Evolutionary conservation across 257 asterid species (phyloP), one percentile per base, ranked within the genome.

Genomic region (Eustoma russellianum): DNA sequence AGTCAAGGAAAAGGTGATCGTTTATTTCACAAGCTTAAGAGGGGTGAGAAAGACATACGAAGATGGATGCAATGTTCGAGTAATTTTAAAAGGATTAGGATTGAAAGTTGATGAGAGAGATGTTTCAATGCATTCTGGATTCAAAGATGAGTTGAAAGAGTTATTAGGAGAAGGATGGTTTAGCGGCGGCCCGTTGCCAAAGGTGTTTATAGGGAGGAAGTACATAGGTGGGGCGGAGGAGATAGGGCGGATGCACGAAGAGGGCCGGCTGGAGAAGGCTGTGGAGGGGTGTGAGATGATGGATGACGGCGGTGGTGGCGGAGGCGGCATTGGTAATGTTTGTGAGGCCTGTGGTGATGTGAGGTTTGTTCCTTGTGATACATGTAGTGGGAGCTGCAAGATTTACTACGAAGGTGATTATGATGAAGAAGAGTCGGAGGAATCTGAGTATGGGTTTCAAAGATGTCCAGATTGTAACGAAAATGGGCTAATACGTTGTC

Each of bases 31-130:
- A 0, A 92, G 93, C 67, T 65, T 92, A 6, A 73, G 99, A 58
- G 97, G 95, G 7, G 94, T 92, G 50, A 69, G 99, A 73, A 92
- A 85, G 72, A 92, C 99, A 1, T 83, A 79, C 61, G 99, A 92
- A 79, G 97, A 88, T 76, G 85, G 95, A 52, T 85, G 97, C 28
- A 68, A 80, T n/a, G 99, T 92, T 30, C 63, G 91, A 35, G 81
- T 75, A 10, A 79, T 85, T 1, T 33, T 92, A 3, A 85, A 88
- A 49, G 97, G 90, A 38, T 46, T 85, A 24, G 82, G 94, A 1
- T 83, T 88, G 33, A 79, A 69, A 63, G 63, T 92, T 4, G 99
- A 92, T 5, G 97, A 92, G 64, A 73, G 99, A 44, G 99, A 92
- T 19, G 91, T 92, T 1, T 92, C 99, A 3, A 81, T 92, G 95